Evolutionary conservation across 495 filamentous ascomycete species (phyloP), one percentile per base, ranked within the genome.

Genomic region (Glutinoglossum americanum): DNA sequence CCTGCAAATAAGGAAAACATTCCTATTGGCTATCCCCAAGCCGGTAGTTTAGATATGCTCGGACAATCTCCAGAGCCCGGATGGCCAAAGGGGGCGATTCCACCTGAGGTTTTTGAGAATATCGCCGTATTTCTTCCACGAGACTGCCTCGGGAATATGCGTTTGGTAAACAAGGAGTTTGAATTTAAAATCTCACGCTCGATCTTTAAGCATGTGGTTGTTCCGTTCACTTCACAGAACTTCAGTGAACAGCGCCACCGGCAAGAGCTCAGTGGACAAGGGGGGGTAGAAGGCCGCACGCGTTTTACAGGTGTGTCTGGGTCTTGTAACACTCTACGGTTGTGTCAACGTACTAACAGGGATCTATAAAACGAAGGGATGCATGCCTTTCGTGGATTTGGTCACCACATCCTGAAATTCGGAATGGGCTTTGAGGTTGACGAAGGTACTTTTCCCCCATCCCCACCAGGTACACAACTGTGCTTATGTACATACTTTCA

Each of bases 381-480:
- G 62, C 65, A 68, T 49, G 71, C 75, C 3, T 76, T 77, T 59
- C 57, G 67, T 44, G 72, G 71, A 28, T 78, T 76, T 60, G 77
- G 74, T 13, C 62, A 64, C 0, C 64, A 72, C 25, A 77, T 81
- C 32, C 63, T 59, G 7, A 71, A 68, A 49, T 75, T 78, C 60
- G 78, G 72, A 1, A 70, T 82, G 63, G 72, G 72, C 17, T 75
- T 80, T 56, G 78, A 80, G 48, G 68, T 80, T 2, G 69, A 73
- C 37, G 70, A 75, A 57, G 57, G 58, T 59, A 59, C 11, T 21
- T 25, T 58, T 15, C 26, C 25, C 45, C 15, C 28, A 35, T 25
- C 6, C 21, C 44, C 19, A 51, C 37, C 55, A 56, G 62, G 64
- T 48, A 65, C 58, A 39, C 3, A 33, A 9, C 30, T 33, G 9